These are phyloP conservation scores for Fraxinus cuspidata DNA, from an alignment of 257 asterid genomes.

Conservation along the genomic window DNA sequence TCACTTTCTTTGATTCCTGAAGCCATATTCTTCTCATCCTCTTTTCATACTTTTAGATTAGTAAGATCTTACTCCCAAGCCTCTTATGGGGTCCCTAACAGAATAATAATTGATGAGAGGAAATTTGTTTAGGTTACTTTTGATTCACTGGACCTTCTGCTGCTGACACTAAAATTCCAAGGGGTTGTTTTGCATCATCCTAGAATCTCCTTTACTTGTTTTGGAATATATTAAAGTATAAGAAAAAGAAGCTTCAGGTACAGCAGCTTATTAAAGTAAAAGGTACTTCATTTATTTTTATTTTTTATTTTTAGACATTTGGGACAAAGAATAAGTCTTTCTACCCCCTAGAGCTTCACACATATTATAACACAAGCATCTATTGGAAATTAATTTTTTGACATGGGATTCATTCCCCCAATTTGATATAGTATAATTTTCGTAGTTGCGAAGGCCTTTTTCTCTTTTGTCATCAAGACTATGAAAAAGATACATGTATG, in stretches of 20 bases:
- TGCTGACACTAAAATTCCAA: conserved; percentile 34
- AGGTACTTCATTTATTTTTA: conserved; percentile 31
- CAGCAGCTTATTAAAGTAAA: conserved; percentile 48
- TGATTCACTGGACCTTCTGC: conserved; percentile 47
- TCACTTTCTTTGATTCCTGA: conserved; percentile 65
- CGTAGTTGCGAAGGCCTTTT: not conserved
- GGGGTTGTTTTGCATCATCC: conserved; percentile 68
- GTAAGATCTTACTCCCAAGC: conserved; percentile 34
- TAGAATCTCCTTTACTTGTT: conserved; percentile 77
- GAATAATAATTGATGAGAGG: conserved; percentile 61
- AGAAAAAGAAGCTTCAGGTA: conserved; percentile 50
- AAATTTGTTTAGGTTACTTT: conserved; percentile 45
- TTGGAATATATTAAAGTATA: conserved; percentile 77
- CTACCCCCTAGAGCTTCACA: not conserved
- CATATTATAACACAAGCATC: not conserved
- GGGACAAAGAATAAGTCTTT: conserved; percentile 29
- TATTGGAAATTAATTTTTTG: not conserved
- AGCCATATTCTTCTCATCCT: conserved; percentile 51
- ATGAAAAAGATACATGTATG: not conserved
- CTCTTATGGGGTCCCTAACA: conserved; percentile 39
- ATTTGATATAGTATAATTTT: not conserved
- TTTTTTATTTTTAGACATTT: conserved; percentile 51
- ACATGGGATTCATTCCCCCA: not conserved
- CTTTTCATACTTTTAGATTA: conserved; percentile 40
- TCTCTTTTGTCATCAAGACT: not conserved